A percentile compares a stretch with the other conserved stretches of the same genome.
Conservation (phyloP, 495 filamentous ascomycete genomes). For the Daldinia childiae region DNA sequence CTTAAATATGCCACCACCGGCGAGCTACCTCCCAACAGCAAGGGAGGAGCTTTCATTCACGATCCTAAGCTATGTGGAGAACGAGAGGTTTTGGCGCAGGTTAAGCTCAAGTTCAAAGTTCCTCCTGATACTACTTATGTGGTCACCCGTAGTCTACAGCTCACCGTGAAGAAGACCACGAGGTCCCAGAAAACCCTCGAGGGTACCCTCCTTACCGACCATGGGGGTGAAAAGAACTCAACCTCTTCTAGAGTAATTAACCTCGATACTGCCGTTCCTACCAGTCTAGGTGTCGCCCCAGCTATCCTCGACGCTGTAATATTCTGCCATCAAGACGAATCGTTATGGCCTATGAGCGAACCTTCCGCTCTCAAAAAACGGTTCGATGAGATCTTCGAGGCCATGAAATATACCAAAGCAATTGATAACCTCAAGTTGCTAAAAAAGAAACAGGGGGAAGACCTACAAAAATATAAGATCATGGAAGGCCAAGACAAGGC, state of each 20-base stretch:
- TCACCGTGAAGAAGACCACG: conserved; percentile 83
- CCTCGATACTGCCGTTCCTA: conserved; percentile 82
- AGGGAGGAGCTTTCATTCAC: conserved; percentile 94
- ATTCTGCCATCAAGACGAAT: conserved; percentile 98
- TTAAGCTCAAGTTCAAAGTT: conserved; percentile 85
- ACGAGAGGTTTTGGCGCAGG: conserved; percentile 89
- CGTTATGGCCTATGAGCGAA: conserved; percentile 97
- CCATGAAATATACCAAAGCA: conserved; percentile 93
- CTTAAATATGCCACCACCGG: conserved; percentile 98
- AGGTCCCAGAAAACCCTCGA: conserved; percentile 82
- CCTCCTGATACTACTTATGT: conserved; percentile 81
- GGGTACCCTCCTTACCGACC: conserved; percentile 74
- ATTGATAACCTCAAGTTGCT: conserved; percentile 91
- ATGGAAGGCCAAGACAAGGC: conserved; percentile 78
- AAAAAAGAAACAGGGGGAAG: conserved; percentile 81
- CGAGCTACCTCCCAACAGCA: conserved; percentile 91
- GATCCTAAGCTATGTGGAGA: conserved; percentile 93
- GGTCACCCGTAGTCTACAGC: conserved; percentile 80
- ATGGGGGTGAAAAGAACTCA: conserved; percentile 79
- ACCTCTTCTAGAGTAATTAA: conserved; percentile 82
- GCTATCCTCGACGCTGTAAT: conserved; percentile 93
- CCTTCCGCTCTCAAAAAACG: conserved; percentile 84
- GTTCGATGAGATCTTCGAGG: conserved; percentile 98
- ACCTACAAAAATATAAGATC: conserved; percentile 74
- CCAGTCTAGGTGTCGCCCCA: conserved; percentile 88